Conservation (phyloP, 495 filamentous ascomycete species). For the Tirmania nivea region DNA sequence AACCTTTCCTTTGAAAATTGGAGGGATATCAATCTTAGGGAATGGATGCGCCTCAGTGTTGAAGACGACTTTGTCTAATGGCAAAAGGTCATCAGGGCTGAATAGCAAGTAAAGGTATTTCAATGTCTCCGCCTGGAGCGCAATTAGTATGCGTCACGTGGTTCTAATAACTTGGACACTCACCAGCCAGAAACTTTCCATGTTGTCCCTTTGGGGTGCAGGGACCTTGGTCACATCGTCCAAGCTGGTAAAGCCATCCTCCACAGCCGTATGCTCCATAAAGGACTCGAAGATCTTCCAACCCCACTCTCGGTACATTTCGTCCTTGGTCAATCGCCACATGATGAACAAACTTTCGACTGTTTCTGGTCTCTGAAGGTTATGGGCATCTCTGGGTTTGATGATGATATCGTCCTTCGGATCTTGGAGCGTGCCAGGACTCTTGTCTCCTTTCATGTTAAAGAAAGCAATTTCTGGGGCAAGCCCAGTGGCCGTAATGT, state of each 20-base stretch:
- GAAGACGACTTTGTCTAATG: conserved; percentile 66
- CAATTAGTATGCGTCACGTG: conserved; percentile 4
- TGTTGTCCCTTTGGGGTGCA: conserved; percentile 46
- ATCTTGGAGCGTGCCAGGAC: conserved; percentile 28
- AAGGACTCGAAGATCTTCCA: conserved; percentile 97
- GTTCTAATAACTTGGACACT: conserved; percentile 13
- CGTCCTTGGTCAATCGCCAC: conserved; percentile 92
- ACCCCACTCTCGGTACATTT: conserved; percentile 82
- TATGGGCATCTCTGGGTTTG: conserved; percentile 56
- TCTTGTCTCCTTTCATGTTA: conserved; percentile 36
- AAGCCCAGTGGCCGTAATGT: conserved; percentile 63
- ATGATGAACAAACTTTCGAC: conserved; percentile 92
- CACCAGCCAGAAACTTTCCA: conserved; percentile 91
- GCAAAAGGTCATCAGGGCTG: conserved; percentile 55
- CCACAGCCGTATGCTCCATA: conserved; percentile 54
- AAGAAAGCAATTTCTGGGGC: conserved; percentile 88
- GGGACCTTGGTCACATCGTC: conserved; percentile 51
- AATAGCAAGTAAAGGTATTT: conserved; percentile 97
- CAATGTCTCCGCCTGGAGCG: conserved; percentile 65
- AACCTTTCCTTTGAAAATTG: conserved; percentile 42
- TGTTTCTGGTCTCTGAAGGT: conserved; percentile 90
- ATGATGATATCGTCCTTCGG: conserved; percentile 47
- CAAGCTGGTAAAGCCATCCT: conserved; percentile 65
- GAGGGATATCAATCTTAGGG: conserved; percentile 60
- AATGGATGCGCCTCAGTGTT: conserved; percentile 93